Evolutionary conservation across 345 rosid species (phyloP).

Genomic region (Eucalyptus curtisii): DNA sequence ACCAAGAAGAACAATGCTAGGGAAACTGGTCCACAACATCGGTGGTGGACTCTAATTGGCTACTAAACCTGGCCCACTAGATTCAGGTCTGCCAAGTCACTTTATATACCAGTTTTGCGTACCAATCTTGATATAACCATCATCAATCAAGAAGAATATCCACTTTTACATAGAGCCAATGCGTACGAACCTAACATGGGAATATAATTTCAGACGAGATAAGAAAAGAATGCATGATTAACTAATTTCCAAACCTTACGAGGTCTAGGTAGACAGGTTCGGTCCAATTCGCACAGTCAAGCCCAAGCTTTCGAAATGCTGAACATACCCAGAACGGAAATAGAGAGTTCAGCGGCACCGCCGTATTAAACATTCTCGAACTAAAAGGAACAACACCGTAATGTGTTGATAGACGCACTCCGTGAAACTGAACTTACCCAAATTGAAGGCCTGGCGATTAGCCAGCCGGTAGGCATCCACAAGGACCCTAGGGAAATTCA

Average conservation of each 20-base stretch:
- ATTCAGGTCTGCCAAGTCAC: neutral
- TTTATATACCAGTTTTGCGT: neutral
- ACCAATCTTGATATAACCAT: neutral
- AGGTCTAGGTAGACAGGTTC: slow-evolving; percentile 76
- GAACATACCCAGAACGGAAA: neutral
- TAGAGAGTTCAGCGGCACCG: neutral
- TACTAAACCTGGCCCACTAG: neutral
- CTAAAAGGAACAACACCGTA: neutral
- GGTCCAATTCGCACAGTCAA: slow-evolving; percentile 95
- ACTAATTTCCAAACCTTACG: slow-evolving; percentile 28
- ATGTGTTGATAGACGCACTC: neutral
- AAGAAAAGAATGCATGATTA: neutral
- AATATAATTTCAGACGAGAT: neutral
- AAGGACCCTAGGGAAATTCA: slow-evolving; percentile 40
- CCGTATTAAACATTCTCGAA: neutral
- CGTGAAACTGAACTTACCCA: slow-evolving; percentile 31
- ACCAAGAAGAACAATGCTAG: neutral
- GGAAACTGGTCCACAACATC: neutral
- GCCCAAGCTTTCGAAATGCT: slow-evolving; percentile 94
- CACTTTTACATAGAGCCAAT: neutral
- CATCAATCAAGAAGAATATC: neutral
- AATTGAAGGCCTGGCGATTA: slow-evolving; percentile 79
- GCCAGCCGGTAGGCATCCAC: slow-evolving; percentile 74
- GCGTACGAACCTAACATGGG: neutral
- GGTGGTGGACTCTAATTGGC: neutral